These are phyloP conservation scores for Cinchona pubescens DNA, from an alignment of 257 asterid species.

Conservation along the genomic window DNA sequence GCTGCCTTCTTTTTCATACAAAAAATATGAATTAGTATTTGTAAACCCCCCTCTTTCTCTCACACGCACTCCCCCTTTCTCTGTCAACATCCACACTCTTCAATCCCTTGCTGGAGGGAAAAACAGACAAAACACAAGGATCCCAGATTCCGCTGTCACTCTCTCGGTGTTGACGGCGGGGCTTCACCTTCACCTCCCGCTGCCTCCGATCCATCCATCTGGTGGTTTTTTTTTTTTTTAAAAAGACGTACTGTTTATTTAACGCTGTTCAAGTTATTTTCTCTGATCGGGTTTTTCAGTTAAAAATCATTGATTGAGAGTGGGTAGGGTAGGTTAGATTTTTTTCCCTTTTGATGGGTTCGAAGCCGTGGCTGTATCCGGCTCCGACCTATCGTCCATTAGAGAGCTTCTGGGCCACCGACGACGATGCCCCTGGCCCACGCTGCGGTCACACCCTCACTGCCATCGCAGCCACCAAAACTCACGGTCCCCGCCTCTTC, in stretches of 20 bases:
- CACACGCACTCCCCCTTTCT: background rate
- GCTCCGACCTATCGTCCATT: slow-evolving; percentile 40
- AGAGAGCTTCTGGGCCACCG: slow-evolving; percentile 81
- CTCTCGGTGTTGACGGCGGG: background rate
- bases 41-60: background rate
- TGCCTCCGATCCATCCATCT: slow-evolving; percentile 5
- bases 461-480: slow-evolving; percentile 83
- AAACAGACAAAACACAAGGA: background rate
- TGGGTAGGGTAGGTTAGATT: background rate
- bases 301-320: slow-evolving; percentile 7
- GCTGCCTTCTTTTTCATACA: background rate
- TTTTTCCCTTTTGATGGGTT: slow-evolving; percentile 24
- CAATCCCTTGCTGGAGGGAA: background rate
- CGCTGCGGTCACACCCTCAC: slow-evolving; percentile 95
- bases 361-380: slow-evolving; percentile 47
- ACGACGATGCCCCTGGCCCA: slow-evolving; percentile 97
- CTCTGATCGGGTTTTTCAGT: background rate
- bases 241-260: too few relatives aligned
- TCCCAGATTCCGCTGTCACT: background rate
- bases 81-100: background rate
- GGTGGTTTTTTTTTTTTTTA: background rate
- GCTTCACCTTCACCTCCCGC: background rate
- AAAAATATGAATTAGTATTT: background rate
- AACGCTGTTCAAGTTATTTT: background rate
- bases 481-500: slow-evolving; percentile 88